Evolutionary conservation across 495 filamentous ascomycete genomes (phyloP).

Genomic region (Penicillium simplicissimum): DNA sequence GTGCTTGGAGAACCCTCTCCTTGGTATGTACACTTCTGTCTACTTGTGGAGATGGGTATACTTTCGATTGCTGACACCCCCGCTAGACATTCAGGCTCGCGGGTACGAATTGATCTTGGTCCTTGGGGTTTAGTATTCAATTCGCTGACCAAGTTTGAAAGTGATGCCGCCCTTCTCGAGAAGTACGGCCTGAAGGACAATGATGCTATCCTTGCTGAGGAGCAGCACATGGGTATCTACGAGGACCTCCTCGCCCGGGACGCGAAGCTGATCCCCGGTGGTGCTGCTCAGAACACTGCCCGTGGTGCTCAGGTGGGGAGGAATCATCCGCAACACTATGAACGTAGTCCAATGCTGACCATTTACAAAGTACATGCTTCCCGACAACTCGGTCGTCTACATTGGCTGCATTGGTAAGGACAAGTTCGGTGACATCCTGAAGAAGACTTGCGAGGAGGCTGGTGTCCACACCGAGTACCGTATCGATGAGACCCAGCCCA

Average conservation of each 20-base stretch:
- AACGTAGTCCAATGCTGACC: slow-evolving; percentile 10
- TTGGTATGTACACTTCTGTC: slow-evolving; percentile 61
- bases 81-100: slow-evolving; percentile 84
- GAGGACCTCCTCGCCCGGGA: slow-evolving; percentile 87
- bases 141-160: slow-evolving; percentile 14
- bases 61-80: slow-evolving; percentile 19
- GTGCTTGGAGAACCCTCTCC: slow-evolving; percentile 93
- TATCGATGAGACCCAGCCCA: slow-evolving; percentile 75
- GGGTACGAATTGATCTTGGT: slow-evolving; percentile 51
- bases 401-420: slow-evolving; percentile 91
- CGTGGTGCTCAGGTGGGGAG: slow-evolving; percentile 75
- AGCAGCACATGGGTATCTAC: slow-evolving; percentile 84
- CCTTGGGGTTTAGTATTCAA: slow-evolving; percentile 2
- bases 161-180: slow-evolving; percentile 72
- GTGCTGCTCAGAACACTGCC: slow-evolving; percentile 97
- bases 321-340: neutral
- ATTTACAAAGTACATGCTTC: slow-evolving; percentile 76
- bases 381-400: slow-evolving; percentile 82
- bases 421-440: slow-evolving; percentile 84
- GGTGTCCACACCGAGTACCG: slow-evolving; percentile 93
- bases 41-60: slow-evolving; percentile 6
- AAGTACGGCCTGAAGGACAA: slow-evolving; percentile 94
- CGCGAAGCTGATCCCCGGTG: slow-evolving; percentile 92
- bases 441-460: slow-evolving; percentile 73
- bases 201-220: slow-evolving; percentile 94